phyloP scores from a whole-genome alignment of 2,329 filamentous ascomycete species.

The Berkeleyomyces basicola region DNA sequence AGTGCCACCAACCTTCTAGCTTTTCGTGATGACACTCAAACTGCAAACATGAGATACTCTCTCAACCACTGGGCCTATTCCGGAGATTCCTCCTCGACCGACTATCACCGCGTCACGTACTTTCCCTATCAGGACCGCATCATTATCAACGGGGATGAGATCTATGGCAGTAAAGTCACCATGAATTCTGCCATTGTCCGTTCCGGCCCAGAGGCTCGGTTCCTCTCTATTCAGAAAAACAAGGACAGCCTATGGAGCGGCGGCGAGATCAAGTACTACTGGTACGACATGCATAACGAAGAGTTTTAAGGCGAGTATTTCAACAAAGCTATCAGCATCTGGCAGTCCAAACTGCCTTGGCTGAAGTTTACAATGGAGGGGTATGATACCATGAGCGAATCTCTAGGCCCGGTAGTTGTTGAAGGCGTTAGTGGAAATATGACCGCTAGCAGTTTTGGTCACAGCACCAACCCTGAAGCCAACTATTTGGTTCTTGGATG shows the following conservation, averaged over 20 bases:
- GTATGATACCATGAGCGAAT: not conserved
- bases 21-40: not conserved
- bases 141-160: conserved; percentile 12
- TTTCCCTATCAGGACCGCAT: conserved; percentile 3
- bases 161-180: conserved; percentile 9
- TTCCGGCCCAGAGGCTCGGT: not conserved
- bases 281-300: not conserved
- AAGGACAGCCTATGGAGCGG: not conserved
- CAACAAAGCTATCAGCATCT: conserved; percentile 6
- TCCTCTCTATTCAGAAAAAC: not conserved
- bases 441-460: conserved; percentile 8
- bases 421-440: not conserved
- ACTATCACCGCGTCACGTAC: conserved; percentile 6
- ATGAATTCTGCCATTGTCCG: not conserved
- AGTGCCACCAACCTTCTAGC: not conserved
- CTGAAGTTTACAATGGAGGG: conserved; percentile 6
- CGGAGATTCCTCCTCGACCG: not conserved
- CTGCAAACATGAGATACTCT: conserved; percentile 1
- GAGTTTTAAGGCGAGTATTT: not conserved
- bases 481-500: conserved; percentile 10
- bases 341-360: conserved; percentile 10
- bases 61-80: not conserved
- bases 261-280: not conserved
- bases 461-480: not conserved
- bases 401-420: conserved; percentile 1